These are phyloP conservation scores for Penicillium sp. DNA, from an alignment of 2,329 filamentous ascomycete genomes.

Conservation along the genomic window DNA sequence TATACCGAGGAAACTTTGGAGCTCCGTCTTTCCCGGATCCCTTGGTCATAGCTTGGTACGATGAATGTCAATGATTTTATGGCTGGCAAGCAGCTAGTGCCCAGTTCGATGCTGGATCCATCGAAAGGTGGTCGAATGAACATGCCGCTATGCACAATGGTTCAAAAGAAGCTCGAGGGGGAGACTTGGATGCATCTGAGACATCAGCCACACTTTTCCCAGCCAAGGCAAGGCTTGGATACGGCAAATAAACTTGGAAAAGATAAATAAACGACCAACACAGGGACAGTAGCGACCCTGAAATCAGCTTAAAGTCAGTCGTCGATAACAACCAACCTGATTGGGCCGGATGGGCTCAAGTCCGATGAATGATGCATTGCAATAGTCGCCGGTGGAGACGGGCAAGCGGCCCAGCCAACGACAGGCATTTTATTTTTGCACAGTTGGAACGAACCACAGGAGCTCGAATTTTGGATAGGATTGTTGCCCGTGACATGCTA, in stretches of 20 bases:
- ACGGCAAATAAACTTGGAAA: neutral
- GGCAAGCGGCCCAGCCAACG: constrained; percentile 1
- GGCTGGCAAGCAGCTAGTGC: neutral
- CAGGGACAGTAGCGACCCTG: neutral
- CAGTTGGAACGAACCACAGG: neutral
- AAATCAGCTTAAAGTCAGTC: constrained; percentile 1
- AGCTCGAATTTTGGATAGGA: neutral
- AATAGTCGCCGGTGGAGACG: neutral
- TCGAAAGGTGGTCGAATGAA: neutral
- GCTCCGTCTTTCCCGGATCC: neutral
- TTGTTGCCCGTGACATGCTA: neutral
- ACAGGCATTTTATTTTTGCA: neutral
- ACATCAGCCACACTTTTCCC: too few relatives aligned
- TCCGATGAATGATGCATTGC: constrained; percentile 4
- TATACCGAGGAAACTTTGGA: neutral
- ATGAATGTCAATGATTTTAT: neutral
- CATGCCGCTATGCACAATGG: too few relatives aligned
- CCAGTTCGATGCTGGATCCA: neutral
- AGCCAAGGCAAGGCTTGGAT: neutral
- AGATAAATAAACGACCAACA: neutral
- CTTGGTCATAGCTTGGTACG: neutral
- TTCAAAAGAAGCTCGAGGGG: too few relatives aligned
- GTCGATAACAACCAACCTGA: neutral
- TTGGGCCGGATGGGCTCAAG: neutral
- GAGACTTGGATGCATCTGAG: too few relatives aligned